Evolutionary conservation across 345 rosid genomes (phyloP).

Genomic region (Populus deltoides): DNA sequence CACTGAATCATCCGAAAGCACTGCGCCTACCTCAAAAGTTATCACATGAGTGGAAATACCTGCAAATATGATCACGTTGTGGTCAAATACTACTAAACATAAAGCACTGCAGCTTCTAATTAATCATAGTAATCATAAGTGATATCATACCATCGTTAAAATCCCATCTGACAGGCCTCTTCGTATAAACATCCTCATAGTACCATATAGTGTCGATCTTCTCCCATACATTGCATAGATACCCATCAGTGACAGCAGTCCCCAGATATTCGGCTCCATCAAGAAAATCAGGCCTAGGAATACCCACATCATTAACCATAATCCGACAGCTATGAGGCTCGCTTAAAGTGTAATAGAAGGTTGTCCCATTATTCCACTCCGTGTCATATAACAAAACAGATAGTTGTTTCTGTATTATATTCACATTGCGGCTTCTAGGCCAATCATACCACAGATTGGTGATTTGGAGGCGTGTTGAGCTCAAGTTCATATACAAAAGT

Average conservation of each 20-base stretch:
- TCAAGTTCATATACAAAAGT: conserved; percentile 26
- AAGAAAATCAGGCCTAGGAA: conserved; percentile 47
- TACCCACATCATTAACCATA: conserved; percentile 26
- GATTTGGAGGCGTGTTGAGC: conserved; percentile 15
- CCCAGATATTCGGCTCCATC: conserved; percentile 34
- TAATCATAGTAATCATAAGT: too few relatives aligned
- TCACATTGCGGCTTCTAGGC: conserved; percentile 34
- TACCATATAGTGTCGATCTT: conserved; percentile 38
- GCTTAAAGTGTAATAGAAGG: conserved; percentile 31
- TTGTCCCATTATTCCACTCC: conserved; percentile 41
- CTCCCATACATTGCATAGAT: conserved; percentile 42
- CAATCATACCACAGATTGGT: conserved; percentile 38
- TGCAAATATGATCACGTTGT: background rate
- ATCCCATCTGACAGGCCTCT: conserved; percentile 36
- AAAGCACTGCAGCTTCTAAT: background rate
- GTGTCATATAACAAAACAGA: conserved; percentile 19
- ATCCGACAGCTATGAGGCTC: conserved; percentile 14
- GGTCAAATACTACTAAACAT: too few relatives aligned
- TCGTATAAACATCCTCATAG: conserved; percentile 30
- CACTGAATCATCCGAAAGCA: conserved; percentile 19
- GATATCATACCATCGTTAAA: conserved; percentile 27
- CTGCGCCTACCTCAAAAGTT: conserved; percentile 39
- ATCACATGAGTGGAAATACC: conserved; percentile 34
- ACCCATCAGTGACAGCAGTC: conserved; percentile 31
- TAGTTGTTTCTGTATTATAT: conserved; percentile 34